A percentile compares a stretch with the other conserved stretches of the same genome.
These are phyloP conservation scores for Nothophaeocryptopus gaeumannii DNA, from an alignment of 2,329 filamentous ascomycete species.

Conservation along the genomic window DNA sequence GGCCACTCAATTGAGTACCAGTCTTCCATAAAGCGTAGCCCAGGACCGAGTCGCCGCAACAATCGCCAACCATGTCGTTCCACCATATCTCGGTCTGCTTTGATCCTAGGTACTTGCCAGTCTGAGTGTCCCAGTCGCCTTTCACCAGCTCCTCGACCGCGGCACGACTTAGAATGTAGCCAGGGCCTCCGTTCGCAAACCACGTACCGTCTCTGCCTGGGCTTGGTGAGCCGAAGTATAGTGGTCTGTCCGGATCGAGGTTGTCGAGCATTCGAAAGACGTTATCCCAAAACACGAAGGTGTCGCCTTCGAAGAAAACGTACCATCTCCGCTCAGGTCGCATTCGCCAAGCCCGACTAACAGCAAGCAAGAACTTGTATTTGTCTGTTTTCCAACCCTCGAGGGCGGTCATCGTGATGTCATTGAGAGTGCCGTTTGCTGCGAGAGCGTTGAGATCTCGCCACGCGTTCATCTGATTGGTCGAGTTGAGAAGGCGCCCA, in stretches of 20 bases:
- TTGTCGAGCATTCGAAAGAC: conserved; percentile 15
- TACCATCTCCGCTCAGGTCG: conserved; percentile 51
- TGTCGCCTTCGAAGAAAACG: conserved; percentile 55
- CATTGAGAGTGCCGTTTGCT: conserved; percentile 17
- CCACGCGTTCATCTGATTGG: conserved; percentile 18
- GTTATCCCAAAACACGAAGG: conserved; percentile 45
- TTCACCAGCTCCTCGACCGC: conserved; percentile 44
- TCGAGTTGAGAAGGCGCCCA: conserved; percentile 15
- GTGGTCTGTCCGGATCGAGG: conserved; percentile 15
- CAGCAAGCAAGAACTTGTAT: conserved; percentile 54
- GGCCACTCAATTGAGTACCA: conserved; percentile 43
- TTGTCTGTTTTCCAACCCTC: conserved; percentile 52
- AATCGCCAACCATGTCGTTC: conserved; percentile 45
- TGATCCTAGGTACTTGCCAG: conserved; percentile 42
- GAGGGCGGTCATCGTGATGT: not conserved
- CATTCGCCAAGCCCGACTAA: conserved; percentile 48
- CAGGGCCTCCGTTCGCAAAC: conserved; percentile 52
- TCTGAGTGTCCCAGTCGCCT: conserved; percentile 23
- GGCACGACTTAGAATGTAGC: conserved; percentile 47
- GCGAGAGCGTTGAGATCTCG: conserved; percentile 17
- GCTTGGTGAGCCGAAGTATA: conserved; percentile 20
- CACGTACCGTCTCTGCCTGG: conserved; percentile 38
- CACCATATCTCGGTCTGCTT: conserved; percentile 34
- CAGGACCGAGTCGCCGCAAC: conserved; percentile 51
- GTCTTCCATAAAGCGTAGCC: conserved; percentile 48